Evolutionary conservation across 345 rosid genomes (phyloP), one percentile per base, ranked within the genome.

Genomic region (Acer negundo): DNA sequence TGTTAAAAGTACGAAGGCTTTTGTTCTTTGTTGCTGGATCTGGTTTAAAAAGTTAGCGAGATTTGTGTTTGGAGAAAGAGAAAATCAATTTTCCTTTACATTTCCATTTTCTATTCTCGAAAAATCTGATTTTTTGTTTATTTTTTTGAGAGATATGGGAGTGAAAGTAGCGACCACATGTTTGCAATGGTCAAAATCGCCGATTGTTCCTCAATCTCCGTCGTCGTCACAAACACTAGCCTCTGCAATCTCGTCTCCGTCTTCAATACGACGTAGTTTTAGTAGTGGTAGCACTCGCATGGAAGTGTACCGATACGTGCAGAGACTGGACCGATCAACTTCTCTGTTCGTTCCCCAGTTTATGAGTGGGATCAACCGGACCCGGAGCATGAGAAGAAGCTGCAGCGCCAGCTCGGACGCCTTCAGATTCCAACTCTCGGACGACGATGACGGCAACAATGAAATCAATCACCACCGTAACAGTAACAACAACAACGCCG

Each of bases 141-240:
- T 31, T 31, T 31, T 35, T 35, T 35, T 35, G 38, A 35, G 38
- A 80, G 53, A 78, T 49, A 94, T 94, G 99, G 93, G 82, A 24
- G 86, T 89, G 86, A 90, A 89, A 87, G 92, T 84, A 67, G 92
- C 85, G 3, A 72, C 87, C 38, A 70, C 87, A 1, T 78, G 85
- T 74, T 87, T 92, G 24, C 97, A 86, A 24, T 90, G 91, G 94
- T 82, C 89, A 38, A 90, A 90, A 59, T 20, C 63, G 68, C 87
- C 88, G 17, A 81, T 83, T 16, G 12, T 85, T 67, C 86, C 86
- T 62, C 95, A 84, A 3, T 77, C 89, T 76, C 84, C 94, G 2
- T 84, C 94, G 0, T 85, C 89, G 20, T 88, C 93, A 12, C 95
- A 89, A 79, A 69, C 97, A 62, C 77, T 90, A 59, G 85, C 95